Percentiles rank a stretch among this genome's conserved stretches.
These are phyloP conservation scores for Coprinopsis cinerea DNA, from an alignment of 768 basidiomycete species.

Conservation along the genomic window DNA sequence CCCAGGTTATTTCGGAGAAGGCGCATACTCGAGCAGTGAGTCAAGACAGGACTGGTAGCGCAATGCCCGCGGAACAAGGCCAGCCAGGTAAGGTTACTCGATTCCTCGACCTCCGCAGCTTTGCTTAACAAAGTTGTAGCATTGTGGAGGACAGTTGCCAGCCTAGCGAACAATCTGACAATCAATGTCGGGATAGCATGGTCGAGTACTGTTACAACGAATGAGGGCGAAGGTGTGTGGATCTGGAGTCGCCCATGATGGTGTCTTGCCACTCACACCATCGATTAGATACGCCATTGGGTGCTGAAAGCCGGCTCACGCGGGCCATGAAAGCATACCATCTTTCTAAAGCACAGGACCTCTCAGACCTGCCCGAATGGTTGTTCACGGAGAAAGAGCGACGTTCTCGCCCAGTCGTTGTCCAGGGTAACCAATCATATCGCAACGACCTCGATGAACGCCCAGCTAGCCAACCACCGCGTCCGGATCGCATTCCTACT, in stretches of 20 bases:
- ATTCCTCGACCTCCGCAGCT: background rate
- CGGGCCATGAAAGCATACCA: constrained; percentile 68
- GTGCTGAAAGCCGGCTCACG: constrained; percentile 53
- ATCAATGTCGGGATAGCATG: constrained; percentile 56
- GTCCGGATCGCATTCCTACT: too few species aligned
- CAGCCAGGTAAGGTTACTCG: too few species aligned
- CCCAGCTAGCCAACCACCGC: background rate
- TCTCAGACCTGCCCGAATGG: constrained; percentile 59
- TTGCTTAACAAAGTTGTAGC: constrained; percentile 10
- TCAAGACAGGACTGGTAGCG: too few species aligned
- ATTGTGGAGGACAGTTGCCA: constrained; percentile 54
- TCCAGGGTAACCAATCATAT: constrained; percentile 11
- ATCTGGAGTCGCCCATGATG: background rate
- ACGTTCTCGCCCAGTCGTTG: constrained; percentile 18
- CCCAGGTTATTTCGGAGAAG: too few species aligned
- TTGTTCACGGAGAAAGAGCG: constrained; percentile 57
- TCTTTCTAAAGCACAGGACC: constrained; percentile 50
- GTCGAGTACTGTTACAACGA: constrained; percentile 35
- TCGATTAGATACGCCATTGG: constrained; percentile 48
- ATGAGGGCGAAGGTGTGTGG: constrained; percentile 40
- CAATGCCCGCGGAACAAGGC: too few species aligned
- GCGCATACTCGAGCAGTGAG: too few species aligned
- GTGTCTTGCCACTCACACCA: background rate
- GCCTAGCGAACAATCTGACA: constrained; percentile 45
- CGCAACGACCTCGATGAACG: constrained; percentile 2